These are phyloP conservation scores for Podaxis sp. DNA, from an alignment of 768 basidiomycete species.

Conservation along the genomic window DNA sequence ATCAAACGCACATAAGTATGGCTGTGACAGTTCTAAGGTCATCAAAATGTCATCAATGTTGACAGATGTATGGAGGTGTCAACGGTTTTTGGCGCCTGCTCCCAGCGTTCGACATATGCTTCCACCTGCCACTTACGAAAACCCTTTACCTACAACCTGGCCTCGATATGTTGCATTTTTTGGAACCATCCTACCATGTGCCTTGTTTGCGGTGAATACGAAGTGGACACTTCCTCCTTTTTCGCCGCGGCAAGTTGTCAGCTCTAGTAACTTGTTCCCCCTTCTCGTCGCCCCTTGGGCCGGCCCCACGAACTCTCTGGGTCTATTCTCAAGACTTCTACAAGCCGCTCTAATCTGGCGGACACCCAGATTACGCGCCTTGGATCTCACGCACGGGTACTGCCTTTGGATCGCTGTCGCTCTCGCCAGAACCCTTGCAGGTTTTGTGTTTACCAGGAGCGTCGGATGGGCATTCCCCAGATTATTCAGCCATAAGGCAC, in stretches of 20 bases:
- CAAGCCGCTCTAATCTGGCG: slow-evolving; percentile 20
- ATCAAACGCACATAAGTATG: no score
- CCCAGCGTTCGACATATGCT: not conserved
- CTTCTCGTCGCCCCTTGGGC: slow-evolving; percentile 34
- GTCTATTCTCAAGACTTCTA: slow-evolving; percentile 22
- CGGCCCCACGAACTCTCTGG: slow-evolving; percentile 18
- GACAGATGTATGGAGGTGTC: no score
- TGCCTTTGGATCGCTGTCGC: slow-evolving; percentile 24
- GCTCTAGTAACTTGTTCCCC: slow-evolving; percentile 25
- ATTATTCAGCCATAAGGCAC: slow-evolving; percentile 34
- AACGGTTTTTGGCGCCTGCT: not conserved
- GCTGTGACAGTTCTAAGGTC: no score
- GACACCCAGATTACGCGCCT: slow-evolving; percentile 14
- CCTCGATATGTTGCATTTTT: not conserved
- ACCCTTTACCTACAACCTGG: not conserved
- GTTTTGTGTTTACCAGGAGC: slow-evolving; percentile 21
- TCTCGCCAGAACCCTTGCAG: slow-evolving; percentile 18
- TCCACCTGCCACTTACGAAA: not conserved
- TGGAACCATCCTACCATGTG: slow-evolving; percentile 14
- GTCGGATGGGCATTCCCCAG: slow-evolving; percentile 33
- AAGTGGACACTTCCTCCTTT: slow-evolving; percentile 21
- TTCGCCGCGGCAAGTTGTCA: slow-evolving; percentile 33
- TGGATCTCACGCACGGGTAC: slow-evolving; percentile 15
- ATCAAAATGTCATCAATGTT: no score
- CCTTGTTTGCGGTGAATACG: slow-evolving; percentile 13